Percentiles rank a stretch among this genome's conserved stretches.
Evolutionary conservation across 164 flowering plant species (phyloP).

Genomic region (Cinnamomum micranthum): DNA sequence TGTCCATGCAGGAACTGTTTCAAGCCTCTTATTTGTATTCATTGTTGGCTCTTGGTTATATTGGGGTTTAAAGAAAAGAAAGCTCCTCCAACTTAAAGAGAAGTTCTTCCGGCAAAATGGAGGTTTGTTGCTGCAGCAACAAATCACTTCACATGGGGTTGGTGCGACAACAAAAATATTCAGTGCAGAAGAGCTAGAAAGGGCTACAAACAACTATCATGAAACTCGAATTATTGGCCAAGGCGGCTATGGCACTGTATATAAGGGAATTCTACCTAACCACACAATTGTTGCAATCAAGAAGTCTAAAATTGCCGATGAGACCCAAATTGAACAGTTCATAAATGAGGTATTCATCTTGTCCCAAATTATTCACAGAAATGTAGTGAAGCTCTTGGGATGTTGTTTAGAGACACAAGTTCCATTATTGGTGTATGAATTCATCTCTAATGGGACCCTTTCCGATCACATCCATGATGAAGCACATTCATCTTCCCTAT

Average conservation of each 20-base stretch:
- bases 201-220: background rate
- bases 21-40: no score
- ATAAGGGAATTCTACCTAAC: slow-evolving; percentile 13
- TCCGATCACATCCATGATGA: slow-evolving; percentile 1
- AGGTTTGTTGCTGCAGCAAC: no score
- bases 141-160: no score
- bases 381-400: slow-evolving; percentile 17
- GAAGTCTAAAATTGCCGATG: slow-evolving; percentile 10
- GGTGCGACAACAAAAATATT: background rate
- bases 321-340: slow-evolving; percentile 13
- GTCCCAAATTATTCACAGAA: slow-evolving; percentile 15
- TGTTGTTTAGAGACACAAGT: slow-evolving; percentile 19
- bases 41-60: no score
- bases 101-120: no score
- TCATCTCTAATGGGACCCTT: slow-evolving; percentile 7
- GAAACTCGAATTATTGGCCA: slow-evolving; percentile 5
- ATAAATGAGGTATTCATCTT: slow-evolving; percentile 21
- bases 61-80: no score
- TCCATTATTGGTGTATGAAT: slow-evolving; percentile 14
- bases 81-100: no score
- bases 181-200: background rate
- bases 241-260: slow-evolving; percentile 18
- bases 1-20: no score
- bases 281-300: slow-evolving; percentile 14
- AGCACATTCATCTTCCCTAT: background rate